Conservation (phyloP, 2,329 filamentous ascomycete genomes). For the Fusarium mangiferae region DNA sequence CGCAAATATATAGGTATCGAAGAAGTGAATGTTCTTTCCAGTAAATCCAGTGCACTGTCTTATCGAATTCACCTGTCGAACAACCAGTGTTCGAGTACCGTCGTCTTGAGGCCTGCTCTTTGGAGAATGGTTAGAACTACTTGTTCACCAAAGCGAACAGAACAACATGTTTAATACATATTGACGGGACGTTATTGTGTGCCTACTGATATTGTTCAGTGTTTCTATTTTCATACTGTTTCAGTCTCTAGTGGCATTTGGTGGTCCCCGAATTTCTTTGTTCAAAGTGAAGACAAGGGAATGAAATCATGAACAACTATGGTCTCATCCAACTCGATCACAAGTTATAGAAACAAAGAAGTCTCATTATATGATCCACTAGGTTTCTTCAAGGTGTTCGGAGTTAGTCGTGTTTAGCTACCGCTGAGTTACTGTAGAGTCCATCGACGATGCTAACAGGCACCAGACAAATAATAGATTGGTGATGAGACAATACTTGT, state of each 20-base stretch:
- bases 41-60: background rate
- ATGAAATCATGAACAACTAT: background rate
- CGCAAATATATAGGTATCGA: slow-evolving; percentile 2
- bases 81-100: slow-evolving; percentile 8
- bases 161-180: background rate
- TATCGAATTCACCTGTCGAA: slow-evolving; percentile 4
- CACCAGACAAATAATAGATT: background rate
- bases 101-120: slow-evolving; percentile 16
- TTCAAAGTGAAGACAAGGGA: background rate
- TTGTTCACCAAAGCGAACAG: background rate
- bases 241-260: slow-evolving; percentile 9
- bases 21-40: background rate
- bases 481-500: background rate
- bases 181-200: background rate
- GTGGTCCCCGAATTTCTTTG: slow-evolving; percentile 21
- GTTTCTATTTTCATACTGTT: slow-evolving; percentile 26
- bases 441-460: background rate
- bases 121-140: background rate
- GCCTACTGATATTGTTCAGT: background rate
- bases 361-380: background rate
- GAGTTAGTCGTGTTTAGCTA: background rate
- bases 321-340: background rate
- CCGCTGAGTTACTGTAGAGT: background rate
- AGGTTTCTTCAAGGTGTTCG: background rate
- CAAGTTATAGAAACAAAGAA: background rate